Evolutionary conservation across 2,329 filamentous ascomycete species (phyloP), one percentile per base, ranked within the genome.

Genomic region (Xylaria sp.): DNA sequence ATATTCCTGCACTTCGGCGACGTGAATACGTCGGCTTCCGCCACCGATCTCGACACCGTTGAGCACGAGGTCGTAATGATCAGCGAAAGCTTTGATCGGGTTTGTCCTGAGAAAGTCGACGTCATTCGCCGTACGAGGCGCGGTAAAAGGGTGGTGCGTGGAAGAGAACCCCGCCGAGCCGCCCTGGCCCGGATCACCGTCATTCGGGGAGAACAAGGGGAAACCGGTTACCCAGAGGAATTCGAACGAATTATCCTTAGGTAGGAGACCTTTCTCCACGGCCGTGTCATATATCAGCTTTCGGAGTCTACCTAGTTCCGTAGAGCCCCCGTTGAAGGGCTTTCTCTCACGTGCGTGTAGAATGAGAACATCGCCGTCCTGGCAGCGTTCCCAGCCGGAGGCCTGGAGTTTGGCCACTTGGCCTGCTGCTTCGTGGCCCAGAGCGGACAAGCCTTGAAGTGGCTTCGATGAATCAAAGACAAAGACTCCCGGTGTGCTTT

Each of bases 131-230:
- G 88, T 88, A 41, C 92, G 88, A 0, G 96, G 96, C 0, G 96
- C 93, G 0, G 96, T 99, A 80, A 99, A 99, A 0, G 96, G 96
- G 78, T 99, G 96, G 76, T 99, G 96, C 0, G 94, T 97, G 0
- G 95, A 90, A 10, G 91, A 89, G 74, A 98, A 89, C 4, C 94
- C 94, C 0, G 94, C 89, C 0, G 84, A 80, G 20, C 94, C 94
- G 61, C 93, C 93, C 81, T 98, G 94, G 1, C 93, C 93, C 0
- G 92, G 92, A 55, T 92, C 82, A 4, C 69, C 83, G 1, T 68
- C 75, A 5, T 86, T 86, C 0, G 91, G 93, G 0, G 93, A 94
- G 82, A 99, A 99, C 74, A 99, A 89, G 13, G 96, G 96, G 77
- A 99, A 99, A 67, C 95, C 89, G 0, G 87, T 91, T 13, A 99